Base-by-base conservation (phyloP, 768 basidiomycete species). In the Pisolithus tinctorius region DNA sequence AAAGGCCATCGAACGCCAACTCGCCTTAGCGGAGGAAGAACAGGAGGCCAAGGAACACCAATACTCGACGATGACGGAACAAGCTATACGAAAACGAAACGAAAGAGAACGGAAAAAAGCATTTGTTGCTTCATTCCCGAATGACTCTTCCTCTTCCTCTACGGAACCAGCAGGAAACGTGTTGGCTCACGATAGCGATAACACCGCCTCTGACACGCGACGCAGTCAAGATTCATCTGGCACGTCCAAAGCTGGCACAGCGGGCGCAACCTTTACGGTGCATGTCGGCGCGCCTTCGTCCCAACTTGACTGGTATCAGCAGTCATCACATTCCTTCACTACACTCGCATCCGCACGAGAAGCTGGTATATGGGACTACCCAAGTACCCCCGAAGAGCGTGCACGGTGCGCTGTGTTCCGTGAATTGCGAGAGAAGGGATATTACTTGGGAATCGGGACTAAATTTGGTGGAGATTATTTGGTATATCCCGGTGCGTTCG, bases 381-480 rank as follows among this genome's bases (percentile, higher is more conserved):
- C 92, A 0, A 67, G 74, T 4, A 83, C 73, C 2, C 68, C 79
- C 2, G 63, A 74, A 39, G 85, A 95, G 63, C 75, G 79, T 3
- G 90, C 93, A 10, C 76, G 82, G 49, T 93, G 88, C 55, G 82
- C 75, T 9, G 86, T 93, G 9, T 95, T 93, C 64, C 76, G 77
- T 41, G 83, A 82, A 56, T 65, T 96, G 11, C 91, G 88, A 86
- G 80, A 84, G 55, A 79, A 85, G 67, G 90, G 89, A 0, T 84
- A 85, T 63, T 96, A 81, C 65, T 79, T 96, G 80, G 93, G 93
- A 44, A 81, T 81, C 0, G 94, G 93, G 0, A 82, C 94, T 67
- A 88, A 87, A 66, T 99, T 99, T 62, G 96, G 96, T 6, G 94
- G 93, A 1, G 93, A 98, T 60, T 97, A 92, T 67, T 71, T 99